A percentile compares a stretch with the other conserved stretches of the same genome.
phyloP scores from a whole-genome alignment of 2,329 filamentous ascomycete species.

The Dryadomyces quercivorus region DNA sequence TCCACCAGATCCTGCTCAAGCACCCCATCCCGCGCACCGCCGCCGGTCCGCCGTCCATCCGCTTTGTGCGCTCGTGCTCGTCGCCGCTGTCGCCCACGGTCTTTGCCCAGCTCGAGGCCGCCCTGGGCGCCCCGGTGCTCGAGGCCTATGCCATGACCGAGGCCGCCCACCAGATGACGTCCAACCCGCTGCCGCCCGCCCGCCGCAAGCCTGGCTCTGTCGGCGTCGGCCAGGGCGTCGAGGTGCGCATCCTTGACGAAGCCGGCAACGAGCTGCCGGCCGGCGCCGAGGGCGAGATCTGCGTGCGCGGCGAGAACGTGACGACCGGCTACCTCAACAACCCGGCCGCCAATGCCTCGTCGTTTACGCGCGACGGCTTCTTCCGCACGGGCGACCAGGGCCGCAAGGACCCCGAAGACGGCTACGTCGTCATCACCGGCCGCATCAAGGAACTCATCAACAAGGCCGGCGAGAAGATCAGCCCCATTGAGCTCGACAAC shows the following conservation, averaged over 20 bases:
- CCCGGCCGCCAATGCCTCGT: conserved; percentile 57
- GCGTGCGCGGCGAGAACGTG: conserved; percentile 70
- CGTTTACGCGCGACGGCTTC: conserved; percentile 65
- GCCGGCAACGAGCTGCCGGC: conserved; percentile 55
- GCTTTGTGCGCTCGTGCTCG: conserved; percentile 81
- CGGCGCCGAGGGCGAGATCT: conserved; percentile 69
- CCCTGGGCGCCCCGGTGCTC: conserved; percentile 67
- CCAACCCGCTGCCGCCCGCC: conserved; percentile 56
- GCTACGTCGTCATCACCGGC: conserved; percentile 79
- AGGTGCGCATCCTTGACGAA: conserved; percentile 64
- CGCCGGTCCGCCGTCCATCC: conserved; percentile 59
- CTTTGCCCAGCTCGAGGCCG: conserved; percentile 66
- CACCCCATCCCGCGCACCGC: conserved; percentile 51
- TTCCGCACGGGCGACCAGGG: conserved; percentile 86
- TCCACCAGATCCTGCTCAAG: conserved; percentile 79
- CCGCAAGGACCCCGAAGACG: conserved; percentile 58
- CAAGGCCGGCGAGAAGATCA: conserved; percentile 83
- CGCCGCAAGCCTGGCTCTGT: conserved; percentile 73
- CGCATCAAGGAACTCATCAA: conserved; percentile 89
- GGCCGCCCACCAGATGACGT: conserved; percentile 76
- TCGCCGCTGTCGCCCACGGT: conserved; percentile 72
- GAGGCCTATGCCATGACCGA: conserved; percentile 93
- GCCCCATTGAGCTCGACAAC: conserved; percentile 79
- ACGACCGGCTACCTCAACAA: conserved; percentile 83
- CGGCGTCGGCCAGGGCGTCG: conserved; percentile 71